These are phyloP conservation scores for Chlamydomonas applanata DNA, from an alignment of 139 green algal genomes.

Conservation along the genomic window DNA sequence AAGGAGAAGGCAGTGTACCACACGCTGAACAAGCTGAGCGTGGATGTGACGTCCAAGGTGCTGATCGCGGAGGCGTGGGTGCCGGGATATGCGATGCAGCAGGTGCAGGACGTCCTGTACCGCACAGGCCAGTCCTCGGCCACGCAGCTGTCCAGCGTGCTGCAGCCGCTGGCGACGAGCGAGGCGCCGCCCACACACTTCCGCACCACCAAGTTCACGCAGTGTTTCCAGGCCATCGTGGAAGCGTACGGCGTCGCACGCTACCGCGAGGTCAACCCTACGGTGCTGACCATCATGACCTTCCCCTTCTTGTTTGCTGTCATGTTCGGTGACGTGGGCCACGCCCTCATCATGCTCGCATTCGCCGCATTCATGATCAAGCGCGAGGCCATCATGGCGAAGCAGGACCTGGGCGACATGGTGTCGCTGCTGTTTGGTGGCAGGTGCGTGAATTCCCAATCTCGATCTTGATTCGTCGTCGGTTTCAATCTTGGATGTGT, in stretches of 20 bases:
- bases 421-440: constrained; percentile 22
- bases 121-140: constrained; percentile 36
- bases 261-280: constrained; percentile 91
- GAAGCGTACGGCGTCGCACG: constrained; percentile 91
- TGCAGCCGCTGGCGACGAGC: constrained; percentile 80
- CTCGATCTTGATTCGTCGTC: too few species aligned
- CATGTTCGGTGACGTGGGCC: constrained; percentile 96
- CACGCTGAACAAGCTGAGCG: constrained; percentile 92
- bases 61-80: constrained; percentile 76
- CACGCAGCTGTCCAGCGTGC: constrained; percentile 67
- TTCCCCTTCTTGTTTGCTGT: constrained; percentile 98
- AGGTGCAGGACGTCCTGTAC: constrained; percentile 66
- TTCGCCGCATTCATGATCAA: constrained; percentile 63
- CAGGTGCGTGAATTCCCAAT: too few species aligned
- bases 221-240: constrained; percentile 89
- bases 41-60: constrained; percentile 90
- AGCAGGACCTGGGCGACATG: constrained; percentile 37
- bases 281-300: constrained; percentile 91
- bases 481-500: too few species aligned
- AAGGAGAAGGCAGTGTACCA: constrained; percentile 93
- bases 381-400: constrained; percentile 60
- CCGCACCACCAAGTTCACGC: constrained; percentile 80
- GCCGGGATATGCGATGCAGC: constrained; percentile 38
- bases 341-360: constrained; percentile 82
- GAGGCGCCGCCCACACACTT: constrained; percentile 92